phyloP scores from a whole-genome alignment of 2,329 filamentous ascomycete genomes.

The Claviceps spartinae region DNA sequence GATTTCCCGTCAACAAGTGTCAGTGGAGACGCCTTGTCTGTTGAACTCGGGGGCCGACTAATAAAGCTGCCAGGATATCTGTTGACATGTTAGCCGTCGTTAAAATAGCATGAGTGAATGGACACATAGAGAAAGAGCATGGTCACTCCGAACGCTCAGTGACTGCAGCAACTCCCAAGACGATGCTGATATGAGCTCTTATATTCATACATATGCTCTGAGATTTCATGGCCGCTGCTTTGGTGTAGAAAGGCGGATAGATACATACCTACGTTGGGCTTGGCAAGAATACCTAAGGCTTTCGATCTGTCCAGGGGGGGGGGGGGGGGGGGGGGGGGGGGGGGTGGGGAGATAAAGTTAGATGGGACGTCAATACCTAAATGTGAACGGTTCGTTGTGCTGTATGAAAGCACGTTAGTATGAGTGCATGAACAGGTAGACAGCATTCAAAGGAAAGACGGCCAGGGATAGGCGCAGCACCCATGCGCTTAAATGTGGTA shows the following conservation, averaged over 20 bases:
- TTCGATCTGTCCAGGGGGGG: neutral
- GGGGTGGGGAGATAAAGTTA: too few species aligned
- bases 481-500: conserved; percentile 1
- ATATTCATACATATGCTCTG: conserved; percentile 3
- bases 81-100: neutral
- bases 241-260: neutral
- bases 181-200: neutral
- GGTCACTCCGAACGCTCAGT: neutral
- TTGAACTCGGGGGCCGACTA: neutral
- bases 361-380: neutral
- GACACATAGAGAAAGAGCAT: neutral
- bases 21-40: neutral
- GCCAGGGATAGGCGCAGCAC: conserved; percentile 1
- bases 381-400: neutral
- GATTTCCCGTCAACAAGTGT: conserved; percentile 1
- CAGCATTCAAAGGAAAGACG: neutral
- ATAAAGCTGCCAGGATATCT: neutral
- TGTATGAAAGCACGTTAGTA: conserved; percentile 2
- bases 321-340: neutral
- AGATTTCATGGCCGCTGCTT: neutral
- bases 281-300: neutral
- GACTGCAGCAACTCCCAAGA: neutral
- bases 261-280: neutral
- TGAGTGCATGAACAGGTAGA: neutral
- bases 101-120: neutral